Evolutionary conservation across 1,139 yeast genomes (phyloP), one percentile per base, ranked within the genome.

Genomic region (Pichia cactophila): DNA sequence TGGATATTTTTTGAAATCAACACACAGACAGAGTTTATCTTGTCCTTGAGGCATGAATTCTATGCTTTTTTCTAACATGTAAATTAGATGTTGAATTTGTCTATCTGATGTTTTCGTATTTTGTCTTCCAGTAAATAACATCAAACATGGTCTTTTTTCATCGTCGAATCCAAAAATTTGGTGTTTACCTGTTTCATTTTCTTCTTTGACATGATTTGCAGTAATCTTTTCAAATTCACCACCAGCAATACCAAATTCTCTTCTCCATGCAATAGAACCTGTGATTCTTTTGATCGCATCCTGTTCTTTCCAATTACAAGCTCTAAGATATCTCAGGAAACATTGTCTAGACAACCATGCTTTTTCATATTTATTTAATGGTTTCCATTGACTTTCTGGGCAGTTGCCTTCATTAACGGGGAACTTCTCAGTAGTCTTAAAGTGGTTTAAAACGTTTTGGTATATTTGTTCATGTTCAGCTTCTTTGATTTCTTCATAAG

Each of bases 21-120:
- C 92, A 57, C 94, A 75, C 46, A 92, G 71, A 3, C 97, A 96
- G 47, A 90, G 70, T 48, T 89, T 84, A 64, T 89, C 97, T 68
- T 90, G 97, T 11, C 97, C 97, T 4, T 86, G 80, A 4, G 97
- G 97, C 97, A 90, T 90, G 66, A 79, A 83, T 62, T 87, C 94
- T 47, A 90, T 88, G 38, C 86, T 89, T 50, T 90, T 75, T 64
- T 92, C 97, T 56, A 92, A 74, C 95, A 87, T 86, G 69, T 75
- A 92, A 12, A 92, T 96, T 62, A 92, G 73, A 64, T 86, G 95
- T 65, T 92, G 95, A 16, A 92, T 95, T 63, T 92, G 98, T 59
- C 85, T 78, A 49, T 83, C 80, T 2, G 94, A 80, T 2, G 95
- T 77, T 56, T 86, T 80, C 10, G 97, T 92, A 68, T 92, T 92